A percentile compares a stretch with the other conserved stretches of the same genome.
Conservation (phyloP, 2,329 filamentous ascomycete genomes). For the Ceratocystis diversiconidia region DNA sequence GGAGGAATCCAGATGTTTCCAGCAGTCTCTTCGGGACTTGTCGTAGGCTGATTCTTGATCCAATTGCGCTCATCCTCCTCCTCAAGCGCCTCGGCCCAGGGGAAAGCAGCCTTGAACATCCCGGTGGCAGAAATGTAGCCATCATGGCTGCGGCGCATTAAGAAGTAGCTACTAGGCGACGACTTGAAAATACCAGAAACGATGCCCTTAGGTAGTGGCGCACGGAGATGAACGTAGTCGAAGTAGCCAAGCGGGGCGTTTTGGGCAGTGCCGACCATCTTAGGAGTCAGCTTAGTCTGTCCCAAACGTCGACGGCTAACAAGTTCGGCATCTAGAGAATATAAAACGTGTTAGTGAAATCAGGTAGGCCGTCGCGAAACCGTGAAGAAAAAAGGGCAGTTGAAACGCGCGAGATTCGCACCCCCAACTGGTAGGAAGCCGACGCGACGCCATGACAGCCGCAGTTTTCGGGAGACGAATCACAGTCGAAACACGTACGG, state of each 20-base stretch:
- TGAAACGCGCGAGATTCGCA: background rate
- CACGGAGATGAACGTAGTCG: conserved; percentile 90
- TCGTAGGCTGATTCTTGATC: conserved; percentile 68
- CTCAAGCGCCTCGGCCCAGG: conserved; percentile 57
- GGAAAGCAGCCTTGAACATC: conserved; percentile 86
- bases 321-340: conserved; percentile 50
- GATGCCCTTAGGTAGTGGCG: conserved; percentile 81
- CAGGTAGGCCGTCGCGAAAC: background rate
- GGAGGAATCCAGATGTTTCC: conserved; percentile 95
- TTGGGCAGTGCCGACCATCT: conserved; percentile 60
- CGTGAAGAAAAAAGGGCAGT: background rate
- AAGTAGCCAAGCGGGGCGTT: conserved; percentile 69
- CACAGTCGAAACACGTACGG: conserved; percentile 17
- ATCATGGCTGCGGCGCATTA: conserved; percentile 83
- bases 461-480: background rate
- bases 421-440: background rate
- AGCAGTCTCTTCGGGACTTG: conserved; percentile 81
- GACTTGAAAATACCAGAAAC: conserved; percentile 85
- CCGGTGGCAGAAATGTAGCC: conserved; percentile 75
- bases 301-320: conserved; percentile 76
- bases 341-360: background rate
- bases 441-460: background rate
- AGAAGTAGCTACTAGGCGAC: conserved; percentile 83
- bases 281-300: conserved; percentile 78
- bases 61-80: conserved; percentile 66